Conservation (phyloP, 1,284 basidiomycete species). For the Xanthoconium separans region DNA sequence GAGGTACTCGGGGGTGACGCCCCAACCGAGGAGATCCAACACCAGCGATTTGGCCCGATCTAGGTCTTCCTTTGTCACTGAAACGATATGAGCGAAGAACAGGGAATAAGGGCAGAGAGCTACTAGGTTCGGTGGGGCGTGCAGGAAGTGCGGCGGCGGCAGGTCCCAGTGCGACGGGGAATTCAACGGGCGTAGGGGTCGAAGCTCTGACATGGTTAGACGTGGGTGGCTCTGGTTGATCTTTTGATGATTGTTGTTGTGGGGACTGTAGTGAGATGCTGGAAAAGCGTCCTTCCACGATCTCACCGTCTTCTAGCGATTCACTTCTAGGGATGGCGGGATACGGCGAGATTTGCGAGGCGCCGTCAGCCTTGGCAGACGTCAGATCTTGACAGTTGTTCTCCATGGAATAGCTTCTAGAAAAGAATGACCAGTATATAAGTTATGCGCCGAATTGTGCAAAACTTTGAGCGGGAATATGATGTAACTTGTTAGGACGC, state of each 20-base stretch:
- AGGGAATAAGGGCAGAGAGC: not conserved
- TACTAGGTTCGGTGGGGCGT: constrained; percentile 9
- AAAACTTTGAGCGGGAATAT: too few relatives aligned
- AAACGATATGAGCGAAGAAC: too few relatives aligned
- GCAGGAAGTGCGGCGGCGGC: too few relatives aligned
- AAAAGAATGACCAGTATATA: too few relatives aligned
- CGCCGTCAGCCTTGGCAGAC: not conserved
- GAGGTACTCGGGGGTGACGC: constrained; percentile 44
- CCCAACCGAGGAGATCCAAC: constrained; percentile 46
- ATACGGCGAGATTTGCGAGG: not conserved
- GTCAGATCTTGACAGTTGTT: not conserved
- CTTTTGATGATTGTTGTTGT: not conserved
- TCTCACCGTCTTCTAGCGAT: constrained; percentile 22
- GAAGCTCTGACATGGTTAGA: not conserved
- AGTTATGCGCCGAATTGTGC: too few relatives aligned
- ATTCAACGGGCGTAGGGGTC: not conserved
- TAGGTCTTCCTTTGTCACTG: constrained; percentile 30
- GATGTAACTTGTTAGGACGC: too few relatives aligned
- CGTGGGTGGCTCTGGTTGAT: not conserved
- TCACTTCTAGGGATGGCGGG: not conserved
- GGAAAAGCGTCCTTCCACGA: constrained; percentile 11
- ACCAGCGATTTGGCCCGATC: constrained; percentile 41
- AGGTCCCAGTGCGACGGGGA: too few relatives aligned
- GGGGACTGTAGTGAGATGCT: not conserved
- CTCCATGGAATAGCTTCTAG: too few relatives aligned